Conservation (phyloP, 2,329 filamentous ascomycete genomes). For the Dactylellina sp. region DNA sequence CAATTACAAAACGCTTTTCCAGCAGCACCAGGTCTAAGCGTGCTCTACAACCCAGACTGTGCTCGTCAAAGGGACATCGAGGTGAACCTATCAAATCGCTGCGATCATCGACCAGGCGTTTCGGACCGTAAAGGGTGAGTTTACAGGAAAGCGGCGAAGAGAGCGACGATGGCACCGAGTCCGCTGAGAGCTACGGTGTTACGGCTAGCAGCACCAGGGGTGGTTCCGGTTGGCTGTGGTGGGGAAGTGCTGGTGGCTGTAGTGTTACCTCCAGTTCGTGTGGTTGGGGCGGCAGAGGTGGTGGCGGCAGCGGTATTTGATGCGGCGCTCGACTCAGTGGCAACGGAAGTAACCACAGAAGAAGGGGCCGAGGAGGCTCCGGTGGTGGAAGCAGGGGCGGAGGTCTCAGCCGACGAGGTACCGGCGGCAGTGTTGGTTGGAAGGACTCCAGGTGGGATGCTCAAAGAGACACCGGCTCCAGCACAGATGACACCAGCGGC, state of each 20-base stretch:
- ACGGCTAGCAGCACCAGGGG: slow-evolving; percentile 35
- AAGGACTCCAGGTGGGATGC: slow-evolving; percentile 18
- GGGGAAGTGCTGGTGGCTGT: slow-evolving; percentile 22
- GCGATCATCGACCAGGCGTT: slow-evolving; percentile 30
- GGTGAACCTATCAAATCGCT: slow-evolving; percentile 25
- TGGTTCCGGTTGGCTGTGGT: slow-evolving; percentile 28
- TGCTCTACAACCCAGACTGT: slow-evolving; percentile 45
- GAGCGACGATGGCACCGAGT: slow-evolving; percentile 50
- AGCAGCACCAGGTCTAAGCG: slow-evolving; percentile 13
- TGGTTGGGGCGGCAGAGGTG: slow-evolving; percentile 24
- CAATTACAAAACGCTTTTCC: background rate
- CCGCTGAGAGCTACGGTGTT: slow-evolving; percentile 50
- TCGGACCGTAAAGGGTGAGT: slow-evolving; percentile 29
- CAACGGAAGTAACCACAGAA: background rate
- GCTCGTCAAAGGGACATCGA: slow-evolving; percentile 19
- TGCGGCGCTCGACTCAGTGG: background rate
- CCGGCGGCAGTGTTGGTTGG: slow-evolving; percentile 54
- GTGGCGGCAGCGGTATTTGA: slow-evolving; percentile 3
- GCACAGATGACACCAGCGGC: slow-evolving; percentile 47
- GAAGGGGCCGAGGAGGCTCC: background rate
- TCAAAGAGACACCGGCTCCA: slow-evolving; percentile 59
- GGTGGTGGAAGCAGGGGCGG: slow-evolving; percentile 4
- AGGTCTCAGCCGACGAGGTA: slow-evolving; percentile 45
- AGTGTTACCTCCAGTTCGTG: slow-evolving; percentile 1
- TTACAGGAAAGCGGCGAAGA: slow-evolving; percentile 52